Conservation (phyloP, 2,329 filamentous ascomycete species). For the Cladosporium oxysporum region DNA sequence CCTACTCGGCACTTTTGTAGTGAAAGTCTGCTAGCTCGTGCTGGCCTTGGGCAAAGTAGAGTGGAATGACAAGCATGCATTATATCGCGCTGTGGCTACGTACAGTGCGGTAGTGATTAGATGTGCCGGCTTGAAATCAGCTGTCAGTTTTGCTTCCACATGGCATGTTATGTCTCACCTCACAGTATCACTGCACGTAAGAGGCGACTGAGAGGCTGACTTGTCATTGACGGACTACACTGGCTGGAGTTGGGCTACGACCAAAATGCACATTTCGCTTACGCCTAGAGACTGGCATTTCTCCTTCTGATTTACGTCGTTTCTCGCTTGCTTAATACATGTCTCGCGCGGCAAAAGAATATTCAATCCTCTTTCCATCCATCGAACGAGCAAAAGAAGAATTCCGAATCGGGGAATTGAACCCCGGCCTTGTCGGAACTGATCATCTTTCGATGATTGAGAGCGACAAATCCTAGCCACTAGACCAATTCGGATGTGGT, state of each 20-base stretch:
- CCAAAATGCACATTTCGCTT: neutral
- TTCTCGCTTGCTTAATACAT: neutral
- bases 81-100: neutral
- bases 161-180: neutral
- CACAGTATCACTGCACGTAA: too few relatives aligned
- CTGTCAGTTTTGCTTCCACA: neutral
- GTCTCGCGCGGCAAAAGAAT: neutral
- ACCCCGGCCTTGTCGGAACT: constrained; percentile 15
- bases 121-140: neutral
- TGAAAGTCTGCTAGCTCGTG: neutral
- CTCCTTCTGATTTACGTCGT: too few relatives aligned
- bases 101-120: too few relatives aligned
- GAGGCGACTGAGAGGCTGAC: too few relatives aligned
- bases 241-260: too few relatives aligned
- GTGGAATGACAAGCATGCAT: neutral
- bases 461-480: too few relatives aligned
- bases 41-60: neutral
- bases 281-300: too few relatives aligned
- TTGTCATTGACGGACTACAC: too few relatives aligned
- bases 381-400: neutral
- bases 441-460: constrained; percentile 14
- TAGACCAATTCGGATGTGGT: constrained; percentile 10
- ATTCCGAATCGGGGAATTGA: constrained; percentile 14
- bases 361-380: neutral
- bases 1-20: neutral